Conservation (phyloP, 2,329 filamentous ascomycete species). For the Hortaea sp. region DNA sequence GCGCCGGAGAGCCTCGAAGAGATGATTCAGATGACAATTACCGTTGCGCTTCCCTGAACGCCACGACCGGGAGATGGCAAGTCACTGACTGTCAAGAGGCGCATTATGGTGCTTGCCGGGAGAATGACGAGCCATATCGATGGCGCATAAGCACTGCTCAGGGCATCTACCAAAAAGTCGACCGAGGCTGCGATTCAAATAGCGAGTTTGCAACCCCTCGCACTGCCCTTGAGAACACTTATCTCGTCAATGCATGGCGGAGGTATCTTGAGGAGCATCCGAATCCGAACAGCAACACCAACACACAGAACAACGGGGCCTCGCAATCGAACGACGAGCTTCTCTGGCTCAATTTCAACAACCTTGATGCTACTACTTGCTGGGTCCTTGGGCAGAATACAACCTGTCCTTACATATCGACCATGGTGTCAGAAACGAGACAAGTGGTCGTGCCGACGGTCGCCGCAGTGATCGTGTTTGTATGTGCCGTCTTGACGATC, state of each 20-base stretch:
- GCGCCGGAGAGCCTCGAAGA: constrained; percentile 40
- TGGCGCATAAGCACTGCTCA: constrained; percentile 43
- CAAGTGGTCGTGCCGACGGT: constrained; percentile 52
- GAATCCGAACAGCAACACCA: not conserved
- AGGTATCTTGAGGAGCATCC: constrained; percentile 18
- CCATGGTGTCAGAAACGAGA: constrained; percentile 23
- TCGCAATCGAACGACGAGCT: constrained; percentile 4
- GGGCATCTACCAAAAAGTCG: constrained; percentile 30
- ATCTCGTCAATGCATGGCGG: constrained; percentile 35
- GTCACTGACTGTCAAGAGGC: constrained; percentile 44
- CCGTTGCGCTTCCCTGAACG: constrained; percentile 48
- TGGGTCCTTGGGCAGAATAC: constrained; percentile 50
- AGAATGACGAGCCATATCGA: constrained; percentile 42
- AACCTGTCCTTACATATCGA: constrained; percentile 46
- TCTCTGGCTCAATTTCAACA: constrained; percentile 54
- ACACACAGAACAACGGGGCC: not conserved
- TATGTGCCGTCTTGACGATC: constrained; percentile 50
- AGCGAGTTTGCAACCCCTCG: constrained; percentile 48
- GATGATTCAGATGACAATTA: constrained; percentile 13
- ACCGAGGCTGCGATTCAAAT: constrained; percentile 37
- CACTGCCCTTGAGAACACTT: constrained; percentile 53
- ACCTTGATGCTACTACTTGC: constrained; percentile 45
- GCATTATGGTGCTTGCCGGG: constrained; percentile 48
- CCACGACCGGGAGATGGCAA: constrained; percentile 46
- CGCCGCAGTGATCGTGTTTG: constrained; percentile 52